Conservation (phyloP, 23 red algal genomes). For the Chondrus crispus region DNA sequence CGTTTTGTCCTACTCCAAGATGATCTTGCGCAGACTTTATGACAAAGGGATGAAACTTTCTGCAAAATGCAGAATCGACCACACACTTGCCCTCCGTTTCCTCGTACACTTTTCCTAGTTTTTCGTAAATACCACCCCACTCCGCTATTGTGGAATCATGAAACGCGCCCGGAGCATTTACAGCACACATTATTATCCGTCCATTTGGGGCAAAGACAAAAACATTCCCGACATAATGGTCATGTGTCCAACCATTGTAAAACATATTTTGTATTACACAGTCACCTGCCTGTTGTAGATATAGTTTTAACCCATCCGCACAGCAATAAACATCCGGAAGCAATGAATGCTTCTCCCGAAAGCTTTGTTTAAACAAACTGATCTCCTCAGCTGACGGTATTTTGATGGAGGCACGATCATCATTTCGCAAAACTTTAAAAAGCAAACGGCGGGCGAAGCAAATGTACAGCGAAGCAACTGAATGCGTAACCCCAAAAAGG, state of each 20-base stretch:
- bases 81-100: not conserved
- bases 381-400: not conserved
- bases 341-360: not conserved
- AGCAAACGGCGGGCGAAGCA: not conserved
- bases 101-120: not conserved
- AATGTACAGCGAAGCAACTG: slow-evolving; percentile 6
- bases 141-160: not conserved
- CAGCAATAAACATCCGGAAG: not conserved
- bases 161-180: slow-evolving; percentile 1
- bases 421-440: not conserved
- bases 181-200: not conserved
- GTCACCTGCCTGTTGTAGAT: not conserved
- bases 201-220: not conserved
- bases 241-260: slow-evolving; percentile 4
- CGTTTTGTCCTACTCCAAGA: not conserved
- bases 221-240: not conserved
- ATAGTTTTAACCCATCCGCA: not conserved
- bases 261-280: slow-evolving; percentile 6
- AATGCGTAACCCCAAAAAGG: not conserved
- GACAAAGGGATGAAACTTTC: not conserved
- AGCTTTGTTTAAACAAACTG: not conserved
- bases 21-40: not conserved
- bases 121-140: not conserved
- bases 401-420: not conserved
- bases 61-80: not conserved